phyloP scores from a whole-genome alignment of 2,329 filamentous ascomycete species.

The Fonsecaea erecta region DNA sequence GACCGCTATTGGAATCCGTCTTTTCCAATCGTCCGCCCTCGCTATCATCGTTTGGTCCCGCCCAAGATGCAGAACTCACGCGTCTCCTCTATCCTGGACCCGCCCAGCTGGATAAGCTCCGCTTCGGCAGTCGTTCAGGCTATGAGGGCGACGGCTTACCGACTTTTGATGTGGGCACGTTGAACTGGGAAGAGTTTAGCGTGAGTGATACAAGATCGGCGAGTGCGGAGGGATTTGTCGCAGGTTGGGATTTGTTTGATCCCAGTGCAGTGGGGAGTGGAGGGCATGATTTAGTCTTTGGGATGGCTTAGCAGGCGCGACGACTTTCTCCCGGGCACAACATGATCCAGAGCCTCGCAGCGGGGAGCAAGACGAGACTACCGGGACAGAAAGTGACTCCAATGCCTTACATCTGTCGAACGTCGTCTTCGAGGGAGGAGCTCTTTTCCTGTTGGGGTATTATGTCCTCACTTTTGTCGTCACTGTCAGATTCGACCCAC shows the following conservation, averaged over 20 bases:
- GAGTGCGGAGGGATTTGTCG: conserved; percentile 31
- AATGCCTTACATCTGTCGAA: not conserved
- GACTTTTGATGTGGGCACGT: conserved; percentile 39
- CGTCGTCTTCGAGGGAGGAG: not conserved
- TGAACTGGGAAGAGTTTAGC: conserved; percentile 39
- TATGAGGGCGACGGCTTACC: conserved; percentile 46
- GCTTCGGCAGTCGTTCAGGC: conserved; percentile 35
- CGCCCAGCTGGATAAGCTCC: conserved; percentile 38
- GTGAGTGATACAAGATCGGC: conserved; percentile 35
- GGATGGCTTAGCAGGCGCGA: conserved; percentile 29
- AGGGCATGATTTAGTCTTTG: conserved; percentile 33
- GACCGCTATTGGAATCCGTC: conserved; percentile 41
- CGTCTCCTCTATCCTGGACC: conserved; percentile 38
- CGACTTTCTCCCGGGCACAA: not conserved
- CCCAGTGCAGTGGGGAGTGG: conserved; percentile 21
- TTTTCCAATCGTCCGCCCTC: conserved; percentile 38
- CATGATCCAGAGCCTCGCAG: not conserved
- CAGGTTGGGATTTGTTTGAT: conserved; percentile 36
- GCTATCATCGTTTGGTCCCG: conserved; percentile 37
- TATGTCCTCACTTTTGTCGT: not conserved
- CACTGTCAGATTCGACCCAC: not conserved
- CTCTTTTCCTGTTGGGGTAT: not conserved
- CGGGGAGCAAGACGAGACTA: not conserved
- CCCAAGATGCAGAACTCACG: conserved; percentile 38
- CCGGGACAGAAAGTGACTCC: not conserved